Evolutionary conservation across 495 filamentous ascomycete species (phyloP).

Genomic region (Endocarpon pusillum): DNA sequence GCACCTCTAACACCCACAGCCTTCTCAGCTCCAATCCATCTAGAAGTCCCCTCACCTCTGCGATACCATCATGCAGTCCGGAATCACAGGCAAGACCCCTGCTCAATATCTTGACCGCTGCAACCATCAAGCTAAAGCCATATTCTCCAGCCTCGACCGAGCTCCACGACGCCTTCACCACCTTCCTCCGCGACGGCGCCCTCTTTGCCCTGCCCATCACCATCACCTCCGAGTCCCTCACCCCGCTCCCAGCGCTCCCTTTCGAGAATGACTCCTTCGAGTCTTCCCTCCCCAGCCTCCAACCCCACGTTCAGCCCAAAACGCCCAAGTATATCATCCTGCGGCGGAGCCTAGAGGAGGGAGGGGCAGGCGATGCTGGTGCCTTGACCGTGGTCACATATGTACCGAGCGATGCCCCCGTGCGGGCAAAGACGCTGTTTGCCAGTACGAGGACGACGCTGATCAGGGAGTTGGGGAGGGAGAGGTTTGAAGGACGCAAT

Average conservation of each 20-base stretch:
- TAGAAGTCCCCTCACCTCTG: no score
- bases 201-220: slow-evolving; percentile 68
- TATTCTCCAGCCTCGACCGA: slow-evolving; percentile 54
- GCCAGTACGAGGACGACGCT: slow-evolving; percentile 75
- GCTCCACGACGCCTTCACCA: slow-evolving; percentile 67
- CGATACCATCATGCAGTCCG: slow-evolving; percentile 77
- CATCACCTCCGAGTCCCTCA: slow-evolving; percentile 60
- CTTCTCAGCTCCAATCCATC: no score
- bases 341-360: slow-evolving; percentile 38
- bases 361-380: slow-evolving; percentile 18
- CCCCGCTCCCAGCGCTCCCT: slow-evolving; percentile 41
- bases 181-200: slow-evolving; percentile 42
- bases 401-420: slow-evolving; percentile 74
- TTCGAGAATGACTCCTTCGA: slow-evolving; percentile 41
- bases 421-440: slow-evolving; percentile 92
- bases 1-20: no score
- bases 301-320: slow-evolving; percentile 53
- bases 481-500: slow-evolving; percentile 64
- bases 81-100: slow-evolving; percentile 50
- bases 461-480: slow-evolving; percentile 68
- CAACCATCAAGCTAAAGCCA: neutral
- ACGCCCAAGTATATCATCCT: slow-evolving; percentile 74
- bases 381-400: slow-evolving; percentile 55
- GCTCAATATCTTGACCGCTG: neutral
- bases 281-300: slow-evolving; percentile 40